Conservation (phyloP, 2,329 filamentous ascomycete genomes). For the Rutstroemia sydowiana region DNA sequence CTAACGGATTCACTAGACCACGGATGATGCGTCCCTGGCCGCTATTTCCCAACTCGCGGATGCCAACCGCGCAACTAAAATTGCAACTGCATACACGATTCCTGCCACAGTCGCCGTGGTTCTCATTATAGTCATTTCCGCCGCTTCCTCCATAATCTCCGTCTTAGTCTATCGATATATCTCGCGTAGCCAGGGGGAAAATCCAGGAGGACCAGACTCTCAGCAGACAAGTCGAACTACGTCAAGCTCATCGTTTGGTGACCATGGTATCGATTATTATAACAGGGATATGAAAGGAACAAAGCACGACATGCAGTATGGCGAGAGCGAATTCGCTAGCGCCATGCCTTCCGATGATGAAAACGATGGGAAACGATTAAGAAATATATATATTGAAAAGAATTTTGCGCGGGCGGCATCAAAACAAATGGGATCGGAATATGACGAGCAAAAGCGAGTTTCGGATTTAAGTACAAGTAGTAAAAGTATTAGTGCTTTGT, state of each 20-base stretch:
- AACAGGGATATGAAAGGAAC: no score
- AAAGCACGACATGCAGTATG: no score
- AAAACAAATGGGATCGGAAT: neutral
- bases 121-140: neutral
- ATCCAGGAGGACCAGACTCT: neutral
- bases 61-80: neutral
- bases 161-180: neutral
- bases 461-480: neutral
- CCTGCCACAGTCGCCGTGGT: neutral
- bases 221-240: neutral
- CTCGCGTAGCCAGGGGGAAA: neutral
- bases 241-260: no score
- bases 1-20: neutral
- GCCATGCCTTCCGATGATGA: no score
- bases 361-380: no score
- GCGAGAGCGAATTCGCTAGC: no score
- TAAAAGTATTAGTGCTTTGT: constrained; percentile 5
- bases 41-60: neutral
- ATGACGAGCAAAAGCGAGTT: neutral
- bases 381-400: neutral
- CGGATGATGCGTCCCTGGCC: neutral
- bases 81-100: neutral
- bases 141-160: neutral
- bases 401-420: neutral
- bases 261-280: no score